Percentiles rank a stretch among this genome's conserved stretches.
Conservation (phyloP, 345 rosid genomes). For the Arabidopsis arenosa region DNA sequence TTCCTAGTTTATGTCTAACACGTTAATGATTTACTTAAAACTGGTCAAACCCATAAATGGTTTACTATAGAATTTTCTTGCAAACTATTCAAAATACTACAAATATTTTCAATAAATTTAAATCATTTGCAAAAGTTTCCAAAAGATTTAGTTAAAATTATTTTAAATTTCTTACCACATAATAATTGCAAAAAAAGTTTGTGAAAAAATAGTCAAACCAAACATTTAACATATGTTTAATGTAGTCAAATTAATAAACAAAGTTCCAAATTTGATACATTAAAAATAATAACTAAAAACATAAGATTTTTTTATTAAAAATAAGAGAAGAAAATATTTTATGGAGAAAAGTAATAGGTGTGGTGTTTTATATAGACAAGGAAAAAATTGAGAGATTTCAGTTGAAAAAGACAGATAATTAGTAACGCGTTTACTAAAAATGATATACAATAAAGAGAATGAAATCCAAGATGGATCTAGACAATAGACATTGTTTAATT, state of each 20-base stretch:
- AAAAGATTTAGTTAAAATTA: background rate
- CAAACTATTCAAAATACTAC: background rate
- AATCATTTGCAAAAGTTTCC: background rate
- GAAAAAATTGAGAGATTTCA: no score
- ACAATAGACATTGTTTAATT: no score
- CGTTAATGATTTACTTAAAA: constrained; percentile 23
- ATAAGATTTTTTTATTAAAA: no score
- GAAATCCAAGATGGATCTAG: no score
- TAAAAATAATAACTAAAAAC: no score
- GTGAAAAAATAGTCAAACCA: background rate
- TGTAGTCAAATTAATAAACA: background rate
- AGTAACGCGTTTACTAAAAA: no score
- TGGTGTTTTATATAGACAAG: no score
- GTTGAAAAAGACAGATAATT: no score
- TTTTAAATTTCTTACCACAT: background rate
- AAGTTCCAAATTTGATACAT: background rate
- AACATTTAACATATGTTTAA: background rate
- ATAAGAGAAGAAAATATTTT: no score
- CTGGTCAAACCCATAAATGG: constrained; percentile 21
- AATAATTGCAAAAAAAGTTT: background rate
- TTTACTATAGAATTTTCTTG: constrained; percentile 8
- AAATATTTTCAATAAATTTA: background rate
- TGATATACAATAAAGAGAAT: no score
- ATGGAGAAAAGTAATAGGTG: no score
- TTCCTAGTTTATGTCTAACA: constrained; percentile 5